A percentile compares a stretch with the other conserved stretches of the same genome.
Evolutionary conservation across 2,329 filamentous ascomycete species (phyloP).

Genomic region (Xylariales sp.): DNA sequence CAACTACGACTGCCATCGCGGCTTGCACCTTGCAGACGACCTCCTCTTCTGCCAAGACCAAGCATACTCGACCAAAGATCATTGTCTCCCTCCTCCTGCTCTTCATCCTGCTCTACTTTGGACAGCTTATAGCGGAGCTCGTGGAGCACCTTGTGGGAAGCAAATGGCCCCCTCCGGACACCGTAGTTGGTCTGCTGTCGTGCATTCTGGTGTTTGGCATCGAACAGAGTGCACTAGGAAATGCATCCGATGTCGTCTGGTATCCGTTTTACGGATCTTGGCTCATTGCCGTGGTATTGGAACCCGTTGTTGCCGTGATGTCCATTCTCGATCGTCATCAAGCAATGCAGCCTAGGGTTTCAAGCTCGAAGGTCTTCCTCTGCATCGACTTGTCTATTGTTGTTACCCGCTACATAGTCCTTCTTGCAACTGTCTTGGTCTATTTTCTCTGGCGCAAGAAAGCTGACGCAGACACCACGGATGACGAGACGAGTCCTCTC

Average conservation of each 20-base stretch:
- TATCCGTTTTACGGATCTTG: constrained; percentile 62
- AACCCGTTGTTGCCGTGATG: constrained; percentile 42
- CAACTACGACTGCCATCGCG: constrained; percentile 44
- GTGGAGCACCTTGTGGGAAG: constrained; percentile 28
- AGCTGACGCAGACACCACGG: constrained; percentile 18
- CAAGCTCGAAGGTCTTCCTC: constrained; percentile 14
- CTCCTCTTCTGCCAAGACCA: constrained; percentile 25
- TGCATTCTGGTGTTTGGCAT: constrained; percentile 61
- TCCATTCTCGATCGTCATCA: constrained; percentile 21
- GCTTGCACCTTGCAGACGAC: constrained; percentile 50
- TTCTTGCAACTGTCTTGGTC: constrained; percentile 21
- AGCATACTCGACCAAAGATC: constrained; percentile 36
- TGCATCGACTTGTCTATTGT: constrained; percentile 26
- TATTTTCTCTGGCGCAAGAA: constrained; percentile 22
- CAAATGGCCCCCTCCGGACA: constrained; percentile 39
- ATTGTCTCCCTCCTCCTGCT: constrained; percentile 39
- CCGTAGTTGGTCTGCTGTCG: constrained; percentile 54
- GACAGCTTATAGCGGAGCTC: constrained; percentile 39
- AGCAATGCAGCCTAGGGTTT: constrained; percentile 3
- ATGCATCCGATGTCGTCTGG: constrained; percentile 48
- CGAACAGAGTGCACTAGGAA: constrained; percentile 50
- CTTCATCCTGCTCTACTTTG: constrained; percentile 41
- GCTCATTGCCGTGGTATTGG: constrained; percentile 52
- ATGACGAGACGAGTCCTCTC: constrained; percentile 56
- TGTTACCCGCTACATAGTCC: constrained; percentile 28